Percentiles rank a stretch among this genome's conserved stretches.
These are phyloP conservation scores for Chamaenerion angustifolium DNA, from an alignment of 345 rosid species.

Conservation along the genomic window DNA sequence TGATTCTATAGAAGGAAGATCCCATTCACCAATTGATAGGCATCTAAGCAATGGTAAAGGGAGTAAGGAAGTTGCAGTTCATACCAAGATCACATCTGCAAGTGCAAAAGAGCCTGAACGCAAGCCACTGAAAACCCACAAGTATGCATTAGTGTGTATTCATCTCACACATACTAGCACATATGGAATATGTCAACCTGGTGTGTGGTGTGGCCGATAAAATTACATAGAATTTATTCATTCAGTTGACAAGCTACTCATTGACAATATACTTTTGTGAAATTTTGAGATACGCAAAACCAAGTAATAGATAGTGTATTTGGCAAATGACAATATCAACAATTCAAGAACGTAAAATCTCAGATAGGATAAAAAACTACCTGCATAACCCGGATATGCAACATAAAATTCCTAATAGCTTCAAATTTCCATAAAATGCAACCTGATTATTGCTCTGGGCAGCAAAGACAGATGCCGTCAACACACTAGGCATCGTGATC, in stretches of 20 bases:
- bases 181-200: too few species aligned
- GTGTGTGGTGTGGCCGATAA: too few species aligned
- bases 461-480: slow-evolving; percentile 35
- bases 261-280: too few species aligned
- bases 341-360: not conserved
- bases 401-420: slow-evolving; percentile 22
- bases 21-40: too few species aligned
- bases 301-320: too few species aligned
- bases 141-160: not conserved
- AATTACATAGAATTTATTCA: too few species aligned
- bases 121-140: slow-evolving; percentile 8
- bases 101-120: slow-evolving; percentile 42
- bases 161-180: not conserved
- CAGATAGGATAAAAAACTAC: slow-evolving; percentile 6
- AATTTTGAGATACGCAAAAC: too few species aligned
- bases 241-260: too few species aligned
- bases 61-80: not conserved
- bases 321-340: too few species aligned
- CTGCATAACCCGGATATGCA: slow-evolving; percentile 37
- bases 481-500: slow-evolving; percentile 33
- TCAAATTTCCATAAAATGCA: slow-evolving; percentile 16
- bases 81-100: slow-evolving; percentile 32
- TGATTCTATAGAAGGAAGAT: too few species aligned
- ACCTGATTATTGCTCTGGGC: slow-evolving; percentile 22
- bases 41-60: too few species aligned